Evolutionary conservation across 208 protist species (phyloP).

Genomic region (Eutreptiella sp.): DNA sequence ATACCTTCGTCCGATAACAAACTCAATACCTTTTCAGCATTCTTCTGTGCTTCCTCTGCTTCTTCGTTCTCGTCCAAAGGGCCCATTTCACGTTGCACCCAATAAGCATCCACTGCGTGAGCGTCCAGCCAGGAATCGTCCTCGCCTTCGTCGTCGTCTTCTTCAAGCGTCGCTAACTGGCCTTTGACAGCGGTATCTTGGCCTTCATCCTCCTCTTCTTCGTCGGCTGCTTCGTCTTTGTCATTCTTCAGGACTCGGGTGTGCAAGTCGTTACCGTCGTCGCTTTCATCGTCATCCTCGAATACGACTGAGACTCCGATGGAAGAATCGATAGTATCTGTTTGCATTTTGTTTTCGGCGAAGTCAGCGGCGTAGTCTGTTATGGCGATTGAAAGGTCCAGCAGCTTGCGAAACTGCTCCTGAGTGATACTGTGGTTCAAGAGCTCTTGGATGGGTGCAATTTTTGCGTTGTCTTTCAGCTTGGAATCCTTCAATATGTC

Average conservation of each 20-base stretch:
- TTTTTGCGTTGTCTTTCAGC: constrained; percentile 19
- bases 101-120: constrained; percentile 70
- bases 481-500: constrained; percentile 55
- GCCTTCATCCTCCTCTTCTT: background rate
- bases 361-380: constrained; percentile 12
- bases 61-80: constrained; percentile 54
- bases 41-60: constrained; percentile 48
- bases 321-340: constrained; percentile 33
- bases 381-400: background rate
- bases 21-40: constrained; percentile 56
- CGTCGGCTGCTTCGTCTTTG: background rate
- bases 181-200: constrained; percentile 13
- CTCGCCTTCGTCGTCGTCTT: constrained; percentile 20
- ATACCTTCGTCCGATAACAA: constrained; percentile 41
- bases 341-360: background rate
- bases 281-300: constrained; percentile 55
- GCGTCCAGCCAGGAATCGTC: constrained; percentile 42
- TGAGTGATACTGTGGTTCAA: constrained; percentile 3
- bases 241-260: background rate
- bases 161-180: constrained; percentile 6
- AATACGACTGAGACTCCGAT: constrained; percentile 71
- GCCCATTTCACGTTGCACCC: constrained; percentile 67
- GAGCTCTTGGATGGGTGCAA: constrained; percentile 18
- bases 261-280: constrained; percentile 24
- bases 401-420: constrained; percentile 22